Evolutionary conservation across 345 rosid species (phyloP).

Genomic region (Eucalyptus erythrocorys): DNA sequence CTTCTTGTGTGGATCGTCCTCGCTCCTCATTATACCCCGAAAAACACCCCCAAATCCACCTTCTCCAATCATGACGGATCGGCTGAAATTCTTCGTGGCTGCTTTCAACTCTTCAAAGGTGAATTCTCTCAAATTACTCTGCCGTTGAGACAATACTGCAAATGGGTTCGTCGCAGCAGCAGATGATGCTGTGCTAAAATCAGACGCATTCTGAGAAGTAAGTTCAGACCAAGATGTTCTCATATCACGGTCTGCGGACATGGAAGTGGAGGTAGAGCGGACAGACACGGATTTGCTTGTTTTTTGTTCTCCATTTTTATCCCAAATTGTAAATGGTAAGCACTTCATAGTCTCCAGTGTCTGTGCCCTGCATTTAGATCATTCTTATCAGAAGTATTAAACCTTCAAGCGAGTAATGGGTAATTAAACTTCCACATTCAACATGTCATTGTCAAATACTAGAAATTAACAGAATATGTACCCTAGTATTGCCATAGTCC

Average conservation of each 20-base stretch:
- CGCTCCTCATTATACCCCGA: constrained; percentile 50
- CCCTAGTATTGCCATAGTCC: background rate
- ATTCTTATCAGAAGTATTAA: background rate
- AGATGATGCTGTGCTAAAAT: constrained; percentile 55
- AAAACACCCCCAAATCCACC: constrained; percentile 95
- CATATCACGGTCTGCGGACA: constrained; percentile 29
- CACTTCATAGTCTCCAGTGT: constrained; percentile 54
- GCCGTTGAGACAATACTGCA: constrained; percentile 55
- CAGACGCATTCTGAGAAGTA: constrained; percentile 54
- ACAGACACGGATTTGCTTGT: constrained; percentile 33
- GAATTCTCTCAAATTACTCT: constrained; percentile 64
- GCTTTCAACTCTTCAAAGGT: constrained; percentile 58
- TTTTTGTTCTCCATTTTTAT: constrained; percentile 36
- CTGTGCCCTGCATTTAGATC: constrained; percentile 18
- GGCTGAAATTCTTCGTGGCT: constrained; percentile 85
- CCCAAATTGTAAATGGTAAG: constrained; percentile 29
- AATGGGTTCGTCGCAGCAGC: constrained; percentile 30
- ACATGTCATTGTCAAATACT: background rate
- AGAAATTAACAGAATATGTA: background rate
- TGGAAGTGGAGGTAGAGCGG: constrained; percentile 24
- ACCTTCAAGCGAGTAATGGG: background rate
- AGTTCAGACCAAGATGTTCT: constrained; percentile 62
- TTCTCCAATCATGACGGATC: constrained; percentile 89
- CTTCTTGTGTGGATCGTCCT: constrained; percentile 45
- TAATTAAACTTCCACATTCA: background rate